phyloP scores from a whole-genome alignment of 1,284 basidiomycete genomes.

The Porogramme epimiltina region DNA sequence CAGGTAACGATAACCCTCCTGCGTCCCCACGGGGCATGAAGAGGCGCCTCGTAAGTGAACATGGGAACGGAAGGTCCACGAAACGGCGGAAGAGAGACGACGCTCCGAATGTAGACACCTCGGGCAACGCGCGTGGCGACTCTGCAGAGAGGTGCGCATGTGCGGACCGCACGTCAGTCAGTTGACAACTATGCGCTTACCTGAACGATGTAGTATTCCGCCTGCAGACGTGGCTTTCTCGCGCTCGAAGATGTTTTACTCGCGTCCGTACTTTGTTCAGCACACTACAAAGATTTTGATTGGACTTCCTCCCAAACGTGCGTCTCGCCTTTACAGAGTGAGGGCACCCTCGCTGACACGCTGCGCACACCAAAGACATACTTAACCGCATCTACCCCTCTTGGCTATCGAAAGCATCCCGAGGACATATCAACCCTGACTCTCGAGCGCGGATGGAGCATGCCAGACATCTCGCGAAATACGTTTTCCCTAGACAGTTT shows the following conservation, averaged over 20 bases:
- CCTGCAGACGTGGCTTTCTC: constrained; percentile 58
- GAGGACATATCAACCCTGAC: constrained; percentile 41
- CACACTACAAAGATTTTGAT: constrained; percentile 49
- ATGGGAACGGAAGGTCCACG: constrained; percentile 15
- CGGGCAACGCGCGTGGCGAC: not conserved
- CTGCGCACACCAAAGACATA: constrained; percentile 46
- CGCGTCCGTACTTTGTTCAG: constrained; percentile 53
- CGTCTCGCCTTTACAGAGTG: constrained; percentile 20
- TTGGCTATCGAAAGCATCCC: constrained; percentile 34
- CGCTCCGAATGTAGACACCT: too few relatives aligned
- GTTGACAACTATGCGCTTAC: not conserved
- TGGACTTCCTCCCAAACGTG: constrained; percentile 74
- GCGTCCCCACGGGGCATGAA: constrained; percentile 6
- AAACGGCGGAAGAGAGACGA: constrained; percentile 13
- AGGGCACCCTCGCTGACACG: constrained; percentile 2
- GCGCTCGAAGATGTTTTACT: constrained; percentile 69
- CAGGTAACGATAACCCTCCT: not conserved
- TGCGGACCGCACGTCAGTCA: not conserved
- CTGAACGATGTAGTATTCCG: constrained; percentile 37
- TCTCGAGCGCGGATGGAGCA: constrained; percentile 45
- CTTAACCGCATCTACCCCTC: constrained; percentile 57
- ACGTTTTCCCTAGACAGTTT: constrained; percentile 83
- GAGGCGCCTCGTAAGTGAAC: constrained; percentile 10
- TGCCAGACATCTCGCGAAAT: constrained; percentile 73
- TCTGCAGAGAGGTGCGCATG: not conserved